A percentile compares a stretch with the other conserved stretches of the same genome.
phyloP scores from a whole-genome alignment of 495 filamentous ascomycete genomes.

The Aspergillus bertholletiae region DNA sequence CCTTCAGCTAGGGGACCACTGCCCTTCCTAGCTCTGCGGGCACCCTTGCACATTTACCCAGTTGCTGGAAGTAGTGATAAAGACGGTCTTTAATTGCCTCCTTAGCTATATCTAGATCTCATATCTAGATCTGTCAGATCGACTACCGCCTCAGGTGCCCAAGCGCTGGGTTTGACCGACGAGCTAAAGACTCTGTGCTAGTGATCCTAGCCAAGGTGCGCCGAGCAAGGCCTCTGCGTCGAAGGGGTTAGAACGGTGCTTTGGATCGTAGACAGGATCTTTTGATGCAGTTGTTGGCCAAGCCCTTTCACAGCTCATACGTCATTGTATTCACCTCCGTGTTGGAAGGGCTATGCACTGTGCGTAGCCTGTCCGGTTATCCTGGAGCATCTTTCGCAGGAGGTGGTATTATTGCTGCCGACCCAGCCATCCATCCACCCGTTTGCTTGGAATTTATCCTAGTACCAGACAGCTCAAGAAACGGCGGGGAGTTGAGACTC shows the following conservation, averaged over 20 bases:
- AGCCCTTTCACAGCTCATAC: constrained; percentile 22
- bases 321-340: constrained; percentile 31
- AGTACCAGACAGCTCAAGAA: too few relatives aligned
- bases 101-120: too few relatives aligned
- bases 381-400: constrained; percentile 28
- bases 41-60: constrained; percentile 38
- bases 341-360: constrained; percentile 39
- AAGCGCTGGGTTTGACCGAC: constrained; percentile 8
- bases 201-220: too few relatives aligned
- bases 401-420: constrained; percentile 21
- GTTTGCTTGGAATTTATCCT: constrained; percentile 25
- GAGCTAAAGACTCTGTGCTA: too few relatives aligned
- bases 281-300: constrained; percentile 15
- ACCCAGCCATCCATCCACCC: constrained; percentile 15
- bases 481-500: too few relatives aligned
- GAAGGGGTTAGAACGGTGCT: too few relatives aligned
- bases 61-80: constrained; percentile 19
- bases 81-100: constrained; percentile 17
- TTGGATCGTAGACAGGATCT: too few relatives aligned
- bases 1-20: constrained; percentile 28
- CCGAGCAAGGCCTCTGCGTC: too few relatives aligned
- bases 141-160: constrained; percentile 2
- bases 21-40: constrained; percentile 47
- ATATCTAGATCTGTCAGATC: constrained; percentile 18
- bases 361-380: constrained; percentile 17